Evolutionary conservation across 768 basidiomycete genomes (phyloP).

Genomic region (Leccinum pellstonianum): DNA sequence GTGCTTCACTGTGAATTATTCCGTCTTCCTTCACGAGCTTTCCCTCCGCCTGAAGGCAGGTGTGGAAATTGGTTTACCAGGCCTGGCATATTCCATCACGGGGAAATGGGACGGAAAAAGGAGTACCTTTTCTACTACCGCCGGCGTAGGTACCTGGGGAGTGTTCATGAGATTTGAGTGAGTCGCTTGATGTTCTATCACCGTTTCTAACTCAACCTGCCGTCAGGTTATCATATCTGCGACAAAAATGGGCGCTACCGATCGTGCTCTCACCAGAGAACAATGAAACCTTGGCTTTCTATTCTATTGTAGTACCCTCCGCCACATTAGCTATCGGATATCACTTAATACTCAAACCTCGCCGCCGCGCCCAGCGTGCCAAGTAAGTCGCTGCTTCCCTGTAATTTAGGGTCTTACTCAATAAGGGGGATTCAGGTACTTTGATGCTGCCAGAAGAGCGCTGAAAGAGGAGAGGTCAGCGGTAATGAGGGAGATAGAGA

Average conservation of each 20-base stretch:
- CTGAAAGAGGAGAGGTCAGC: conserved; percentile 65
- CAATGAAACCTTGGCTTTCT: conserved; percentile 47
- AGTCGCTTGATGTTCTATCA: conserved; percentile 14
- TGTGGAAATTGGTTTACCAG: conserved; percentile 48
- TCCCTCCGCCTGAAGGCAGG: conserved; percentile 50
- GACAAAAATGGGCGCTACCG: conserved; percentile 58
- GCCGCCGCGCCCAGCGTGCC: conserved; percentile 50
- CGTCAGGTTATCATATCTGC: conserved; percentile 51
- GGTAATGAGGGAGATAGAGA: conserved; percentile 60
- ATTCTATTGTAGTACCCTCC: conserved; percentile 55
- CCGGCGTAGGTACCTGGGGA: conserved; percentile 45
- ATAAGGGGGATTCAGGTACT: conserved; percentile 46
- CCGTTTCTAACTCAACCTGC: conserved; percentile 13
- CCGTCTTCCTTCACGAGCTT: conserved; percentile 53
- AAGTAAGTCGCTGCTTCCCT: conserved; percentile 39
- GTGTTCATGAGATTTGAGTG: conserved; percentile 59
- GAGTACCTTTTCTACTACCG: conserved; percentile 42
- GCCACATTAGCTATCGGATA: conserved; percentile 51
- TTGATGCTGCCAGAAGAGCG: conserved; percentile 61
- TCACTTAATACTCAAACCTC: conserved; percentile 56
- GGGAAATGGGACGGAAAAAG: conserved; percentile 50
- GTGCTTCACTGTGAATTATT: conserved; percentile 49
- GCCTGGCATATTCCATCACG: conserved; percentile 42
- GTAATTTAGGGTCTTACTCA: conserved; percentile 16
- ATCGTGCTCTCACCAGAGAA: conserved; percentile 53